Percentiles rank a stretch among this genome's conserved stretches.
Evolutionary conservation across 139 green algal genomes (phyloP).

Genomic region (Parachlorella kessleri): DNA sequence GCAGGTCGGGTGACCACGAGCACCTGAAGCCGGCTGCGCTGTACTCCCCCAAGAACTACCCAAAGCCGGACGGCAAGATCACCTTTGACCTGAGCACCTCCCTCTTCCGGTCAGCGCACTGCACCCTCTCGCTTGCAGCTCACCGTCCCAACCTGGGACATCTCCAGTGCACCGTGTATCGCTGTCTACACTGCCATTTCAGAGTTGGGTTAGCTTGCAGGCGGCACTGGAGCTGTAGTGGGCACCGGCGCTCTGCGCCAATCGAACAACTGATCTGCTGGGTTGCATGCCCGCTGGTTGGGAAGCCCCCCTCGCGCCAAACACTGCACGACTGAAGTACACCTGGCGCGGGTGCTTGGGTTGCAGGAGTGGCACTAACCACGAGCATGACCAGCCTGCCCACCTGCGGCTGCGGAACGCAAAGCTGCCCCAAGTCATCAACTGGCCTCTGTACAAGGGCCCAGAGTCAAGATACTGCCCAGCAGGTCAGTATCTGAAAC

Average conservation of each 20-base stretch:
- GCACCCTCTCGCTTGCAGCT: too few relatives aligned
- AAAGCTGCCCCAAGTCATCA: constrained; percentile 68
- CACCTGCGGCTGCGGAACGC: constrained; percentile 82
- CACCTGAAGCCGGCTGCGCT: constrained; percentile 47
- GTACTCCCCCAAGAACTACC: constrained; percentile 66
- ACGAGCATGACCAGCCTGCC: constrained; percentile 92
- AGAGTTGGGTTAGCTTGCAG: too few relatives aligned
- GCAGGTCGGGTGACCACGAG: constrained; percentile 68
- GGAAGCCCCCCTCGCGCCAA: too few relatives aligned
- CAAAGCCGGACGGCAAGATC: constrained; percentile 78
- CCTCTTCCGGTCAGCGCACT: constrained; percentile 70
- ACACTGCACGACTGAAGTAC: too few relatives aligned
- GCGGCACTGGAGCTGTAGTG: too few relatives aligned
- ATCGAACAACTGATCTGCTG: too few relatives aligned
- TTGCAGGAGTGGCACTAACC: constrained; percentile 82
- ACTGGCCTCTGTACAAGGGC: constrained; percentile 74
- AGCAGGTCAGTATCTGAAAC: constrained; percentile 38
- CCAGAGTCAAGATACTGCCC: constrained; percentile 85
- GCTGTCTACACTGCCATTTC: too few relatives aligned
- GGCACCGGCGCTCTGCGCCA: too few relatives aligned
- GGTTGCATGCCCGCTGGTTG: too few relatives aligned
- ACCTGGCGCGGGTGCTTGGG: too few relatives aligned
- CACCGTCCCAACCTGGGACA: too few relatives aligned
- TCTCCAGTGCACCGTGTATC: too few relatives aligned
- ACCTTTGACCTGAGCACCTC: constrained; percentile 91